Conservation (phyloP, 169 alveolate species). For the Cryptosporidium felis region DNA sequence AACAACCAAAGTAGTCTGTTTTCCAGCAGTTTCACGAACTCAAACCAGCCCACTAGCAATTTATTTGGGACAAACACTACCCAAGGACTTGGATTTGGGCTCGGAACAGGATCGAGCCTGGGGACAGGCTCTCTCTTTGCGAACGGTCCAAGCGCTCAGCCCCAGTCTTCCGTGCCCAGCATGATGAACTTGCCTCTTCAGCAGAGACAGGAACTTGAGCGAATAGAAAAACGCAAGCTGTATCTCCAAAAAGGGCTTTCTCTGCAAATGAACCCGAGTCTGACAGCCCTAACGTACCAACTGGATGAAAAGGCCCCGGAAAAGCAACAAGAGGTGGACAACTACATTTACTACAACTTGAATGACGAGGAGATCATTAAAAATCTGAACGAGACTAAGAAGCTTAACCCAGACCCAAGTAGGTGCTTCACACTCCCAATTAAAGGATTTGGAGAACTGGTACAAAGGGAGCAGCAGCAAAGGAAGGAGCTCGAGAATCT, state of each 20-base stretch:
- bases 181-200: conserved; percentile 51
- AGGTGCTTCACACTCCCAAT: conserved; percentile 63
- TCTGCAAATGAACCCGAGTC: conserved; percentile 21
- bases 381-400: conserved; percentile 24
- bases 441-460: conserved; percentile 64
- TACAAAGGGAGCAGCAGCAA: conserved; percentile 57
- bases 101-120: conserved; percentile 16
- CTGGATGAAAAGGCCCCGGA: conserved; percentile 60
- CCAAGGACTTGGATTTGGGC: neutral
- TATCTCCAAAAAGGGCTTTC: conserved; percentile 48
- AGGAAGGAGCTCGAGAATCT: conserved; percentile 60
- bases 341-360: conserved; percentile 45
- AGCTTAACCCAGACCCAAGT: conserved; percentile 52
- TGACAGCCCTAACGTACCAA: conserved; percentile 65
- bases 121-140: neutral
- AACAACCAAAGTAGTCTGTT: neutral
- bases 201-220: conserved; percentile 58
- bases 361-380: conserved; percentile 56
- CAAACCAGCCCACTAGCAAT: neutral
- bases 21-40: neutral
- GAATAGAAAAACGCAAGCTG: conserved; percentile 44
- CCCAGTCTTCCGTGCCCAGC: neutral
- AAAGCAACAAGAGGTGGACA: conserved; percentile 67
- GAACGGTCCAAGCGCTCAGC: neutral
- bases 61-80: conserved; percentile 8